These are phyloP conservation scores for Fomitopsis palustris DNA, from an alignment of 1,284 basidiomycete species.

Conservation along the genomic window DNA sequence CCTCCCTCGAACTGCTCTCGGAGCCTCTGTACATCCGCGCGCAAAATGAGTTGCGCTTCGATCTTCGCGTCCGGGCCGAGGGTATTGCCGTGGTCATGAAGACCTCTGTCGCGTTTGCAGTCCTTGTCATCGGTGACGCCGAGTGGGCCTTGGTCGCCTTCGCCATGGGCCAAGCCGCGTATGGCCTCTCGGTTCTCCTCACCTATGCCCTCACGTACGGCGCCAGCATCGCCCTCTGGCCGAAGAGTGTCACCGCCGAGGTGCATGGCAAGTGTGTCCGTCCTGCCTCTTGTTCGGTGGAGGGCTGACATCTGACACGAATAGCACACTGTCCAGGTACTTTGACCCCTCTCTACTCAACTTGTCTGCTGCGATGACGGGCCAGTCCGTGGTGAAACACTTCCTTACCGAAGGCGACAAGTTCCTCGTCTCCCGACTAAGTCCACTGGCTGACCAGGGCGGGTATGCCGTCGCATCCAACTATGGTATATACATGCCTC, in stretches of 20 bases:
- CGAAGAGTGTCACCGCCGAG: slow-evolving; percentile 17
- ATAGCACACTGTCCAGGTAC: slow-evolving; percentile 21
- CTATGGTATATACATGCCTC: slow-evolving; percentile 61
- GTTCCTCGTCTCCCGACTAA: slow-evolving; percentile 79
- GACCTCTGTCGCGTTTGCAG: slow-evolving; percentile 64
- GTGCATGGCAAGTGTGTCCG: slow-evolving; percentile 29
- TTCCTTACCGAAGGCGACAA: slow-evolving; percentile 96
- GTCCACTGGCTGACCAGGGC: slow-evolving; percentile 83
- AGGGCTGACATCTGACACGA: not conserved
- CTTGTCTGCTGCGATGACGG: slow-evolving; percentile 77
- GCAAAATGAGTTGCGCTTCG: slow-evolving; percentile 64
- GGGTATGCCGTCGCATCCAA: slow-evolving; percentile 94
- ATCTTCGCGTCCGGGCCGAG: slow-evolving; percentile 76
- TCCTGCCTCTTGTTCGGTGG: not conserved
- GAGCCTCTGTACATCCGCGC: slow-evolving; percentile 85
- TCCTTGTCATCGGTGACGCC: slow-evolving; percentile 51
- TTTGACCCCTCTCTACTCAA: slow-evolving; percentile 53
- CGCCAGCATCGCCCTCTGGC: slow-evolving; percentile 16
- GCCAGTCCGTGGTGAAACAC: slow-evolving; percentile 89
- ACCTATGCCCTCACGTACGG: slow-evolving; percentile 27
- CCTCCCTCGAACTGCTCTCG: slow-evolving; percentile 71
- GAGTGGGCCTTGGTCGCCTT: slow-evolving; percentile 74
- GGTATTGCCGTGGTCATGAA: slow-evolving; percentile 78
- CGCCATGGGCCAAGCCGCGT: slow-evolving; percentile 75
- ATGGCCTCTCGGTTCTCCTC: slow-evolving; percentile 42